These are phyloP conservation scores for Microcyclospora tardicrescens DNA, from an alignment of 2,329 filamentous ascomycete species.

Conservation along the genomic window DNA sequence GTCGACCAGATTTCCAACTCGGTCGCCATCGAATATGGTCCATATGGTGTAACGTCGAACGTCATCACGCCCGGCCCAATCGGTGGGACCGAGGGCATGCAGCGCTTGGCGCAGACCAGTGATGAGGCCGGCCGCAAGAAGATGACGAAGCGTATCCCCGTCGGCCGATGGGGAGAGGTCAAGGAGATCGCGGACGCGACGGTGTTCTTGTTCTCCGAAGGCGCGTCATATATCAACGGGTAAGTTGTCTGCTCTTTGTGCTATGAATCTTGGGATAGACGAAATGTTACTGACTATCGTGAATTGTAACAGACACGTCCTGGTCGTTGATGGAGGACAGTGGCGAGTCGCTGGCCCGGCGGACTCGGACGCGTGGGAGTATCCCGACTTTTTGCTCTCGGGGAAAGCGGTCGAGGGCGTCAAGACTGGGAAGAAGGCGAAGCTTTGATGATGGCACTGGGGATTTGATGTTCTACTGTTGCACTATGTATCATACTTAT, in stretches of 20 bases:
- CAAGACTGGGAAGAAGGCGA: conserved; percentile 44
- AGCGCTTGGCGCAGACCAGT: conserved; percentile 26
- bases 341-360: conserved; percentile 33
- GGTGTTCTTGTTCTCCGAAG: conserved; percentile 74
- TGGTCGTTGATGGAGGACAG: conserved; percentile 52
- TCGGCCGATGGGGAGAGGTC: conserved; percentile 63
- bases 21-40: conserved; percentile 80
- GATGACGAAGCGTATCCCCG: conserved; percentile 43
- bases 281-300: too few species aligned
- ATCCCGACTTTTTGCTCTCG: conserved; percentile 47
- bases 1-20: conserved; percentile 73
- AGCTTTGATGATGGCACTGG: conserved; percentile 27
- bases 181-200: conserved; percentile 89
- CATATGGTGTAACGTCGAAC: conserved; percentile 74
- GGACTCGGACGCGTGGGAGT: conserved; percentile 31
- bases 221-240: conserved; percentile 76
- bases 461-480: too few species aligned
- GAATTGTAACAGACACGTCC: conserved; percentile 17
- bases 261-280: too few species aligned
- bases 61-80: conserved; percentile 83
- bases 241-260: conserved; percentile 30
- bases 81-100: conserved; percentile 57
- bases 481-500: too few species aligned
- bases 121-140: conserved; percentile 19
- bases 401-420: conserved; percentile 44